A percentile compares a stretch with the other conserved stretches of the same genome.
phyloP scores from a whole-genome alignment of 2,329 filamentous ascomycete genomes.

The Cladosporium phlei region DNA sequence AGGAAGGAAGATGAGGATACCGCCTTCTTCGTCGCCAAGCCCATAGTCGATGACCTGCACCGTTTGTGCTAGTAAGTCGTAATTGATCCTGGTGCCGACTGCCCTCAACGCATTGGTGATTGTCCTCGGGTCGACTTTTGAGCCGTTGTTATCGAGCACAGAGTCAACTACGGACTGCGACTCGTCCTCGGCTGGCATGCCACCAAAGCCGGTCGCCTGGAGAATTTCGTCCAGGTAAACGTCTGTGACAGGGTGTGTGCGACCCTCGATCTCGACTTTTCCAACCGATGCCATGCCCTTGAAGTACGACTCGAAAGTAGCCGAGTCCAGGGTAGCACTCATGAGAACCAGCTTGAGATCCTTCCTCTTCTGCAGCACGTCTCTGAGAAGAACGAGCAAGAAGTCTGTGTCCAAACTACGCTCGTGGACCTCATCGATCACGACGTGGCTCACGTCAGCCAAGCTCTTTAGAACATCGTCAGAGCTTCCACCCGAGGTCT shows the following conservation, averaged over 20 bases:
- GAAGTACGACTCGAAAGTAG: conserved; percentile 82
- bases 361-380: conserved; percentile 68
- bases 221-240: conserved; percentile 87
- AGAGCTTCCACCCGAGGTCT: conserved; percentile 75
- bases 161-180: conserved; percentile 33
- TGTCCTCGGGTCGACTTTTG: conserved; percentile 20
- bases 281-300: conserved; percentile 55
- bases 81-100: conserved; percentile 77
- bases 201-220: conserved; percentile 66
- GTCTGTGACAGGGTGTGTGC: conserved; percentile 86
- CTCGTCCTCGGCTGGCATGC: conserved; percentile 41
- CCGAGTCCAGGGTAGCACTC: conserved; percentile 91
- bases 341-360: conserved; percentile 89
- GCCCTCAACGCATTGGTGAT: conserved; percentile 39
- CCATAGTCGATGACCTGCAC: conserved; percentile 77
- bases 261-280: conserved; percentile 77
- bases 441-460: conserved; percentile 86
- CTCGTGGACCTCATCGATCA: conserved; percentile 96
- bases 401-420: conserved; percentile 94
- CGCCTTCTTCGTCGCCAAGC: conserved; percentile 68
- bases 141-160: conserved; percentile 32
- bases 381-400: conserved; percentile 76
- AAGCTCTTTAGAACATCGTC: conserved; percentile 77
- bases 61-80: conserved; percentile 75
- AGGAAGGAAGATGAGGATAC: conserved; percentile 91